These are phyloP conservation scores for Fusarium papillatum DNA, from an alignment of 2,329 filamentous ascomycete genomes.

Conservation along the genomic window DNA sequence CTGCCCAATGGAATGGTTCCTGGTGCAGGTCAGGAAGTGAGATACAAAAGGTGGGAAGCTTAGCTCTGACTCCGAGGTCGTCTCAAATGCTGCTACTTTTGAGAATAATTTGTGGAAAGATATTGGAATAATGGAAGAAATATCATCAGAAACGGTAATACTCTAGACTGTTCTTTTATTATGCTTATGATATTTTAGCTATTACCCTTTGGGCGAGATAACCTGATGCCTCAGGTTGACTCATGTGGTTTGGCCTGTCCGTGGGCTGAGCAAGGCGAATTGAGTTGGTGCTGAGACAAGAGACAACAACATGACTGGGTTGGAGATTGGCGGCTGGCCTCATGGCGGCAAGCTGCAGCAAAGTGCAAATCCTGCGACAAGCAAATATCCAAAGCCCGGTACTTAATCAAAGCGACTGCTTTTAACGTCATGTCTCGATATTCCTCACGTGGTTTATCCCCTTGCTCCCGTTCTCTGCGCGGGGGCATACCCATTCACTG, in stretches of 20 bases:
- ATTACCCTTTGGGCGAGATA: background rate
- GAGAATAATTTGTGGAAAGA: background rate
- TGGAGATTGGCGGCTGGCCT: background rate
- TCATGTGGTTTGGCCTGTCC: background rate
- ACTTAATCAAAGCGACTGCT: conserved; percentile 2
- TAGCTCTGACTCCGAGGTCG: background rate
- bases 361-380: background rate
- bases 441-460: background rate
- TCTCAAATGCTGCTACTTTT: background rate
- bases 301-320: background rate
- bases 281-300: background rate
- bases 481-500: conserved; percentile 31
- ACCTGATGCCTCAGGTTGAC: background rate
- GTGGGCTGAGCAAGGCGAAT: background rate
- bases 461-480: background rate
- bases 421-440: background rate
- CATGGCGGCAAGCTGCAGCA: background rate
- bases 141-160: background rate
- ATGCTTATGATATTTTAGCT: background rate
- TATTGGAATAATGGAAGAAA: background rate
- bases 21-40: background rate
- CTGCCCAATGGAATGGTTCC: background rate
- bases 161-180: background rate
- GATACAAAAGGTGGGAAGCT: background rate
- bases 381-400: background rate